Base-by-base conservation (phyloP, 192 early-diverging fungal genomes). In the Phycomyces nitens region DNA sequence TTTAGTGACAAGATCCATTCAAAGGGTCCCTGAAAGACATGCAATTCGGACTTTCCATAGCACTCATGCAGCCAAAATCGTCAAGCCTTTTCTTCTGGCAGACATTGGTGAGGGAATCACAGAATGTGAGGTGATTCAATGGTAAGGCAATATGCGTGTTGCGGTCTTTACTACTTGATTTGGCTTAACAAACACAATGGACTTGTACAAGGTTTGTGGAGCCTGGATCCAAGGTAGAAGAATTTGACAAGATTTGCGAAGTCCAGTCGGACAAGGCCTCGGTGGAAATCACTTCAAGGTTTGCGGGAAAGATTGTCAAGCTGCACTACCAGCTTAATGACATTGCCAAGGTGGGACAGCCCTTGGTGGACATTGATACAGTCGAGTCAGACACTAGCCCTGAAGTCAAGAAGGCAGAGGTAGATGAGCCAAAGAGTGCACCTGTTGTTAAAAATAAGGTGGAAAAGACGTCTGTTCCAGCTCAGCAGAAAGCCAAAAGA, bases 41-140 rank as follows among this genome's bases (percentile, higher is more conserved):
- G 11, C 18, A n/a, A 47, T 47, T n/a, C 77, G 81, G 9, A 58
- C 64, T 18, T 80, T 90, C 55, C 77, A 81, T 15, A 70, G 73
- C 20, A 75, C 77, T 6, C 22, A 66, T 20, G 15, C 70, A 21
- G 21, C 50, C 16, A 59, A 70, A 14, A 80, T 70, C 21, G 70
- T 81, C 24, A 70, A 90, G 2, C 85, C 93, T 11, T 99, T 93
- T 76, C 71, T 89, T 40, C 78, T 99, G 40, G 96, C 96, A 0
- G 96, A 99, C 75, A 96, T 99, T 70, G 96, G 96, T 43, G 96
- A 99, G 72, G 96, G 96, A 44, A 99, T 96, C 62, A 96, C 94
- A 7, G 96, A 98, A 74, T 94, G 91, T 75, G 96, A 98, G 74
- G 76, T 98, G n/a, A 89, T 96, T 62, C 93, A 98, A 80, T 98